These are phyloP conservation scores for Avena insularis DNA, from an alignment of 176 grass and related monocot genomes.

Conservation along the genomic window DNA sequence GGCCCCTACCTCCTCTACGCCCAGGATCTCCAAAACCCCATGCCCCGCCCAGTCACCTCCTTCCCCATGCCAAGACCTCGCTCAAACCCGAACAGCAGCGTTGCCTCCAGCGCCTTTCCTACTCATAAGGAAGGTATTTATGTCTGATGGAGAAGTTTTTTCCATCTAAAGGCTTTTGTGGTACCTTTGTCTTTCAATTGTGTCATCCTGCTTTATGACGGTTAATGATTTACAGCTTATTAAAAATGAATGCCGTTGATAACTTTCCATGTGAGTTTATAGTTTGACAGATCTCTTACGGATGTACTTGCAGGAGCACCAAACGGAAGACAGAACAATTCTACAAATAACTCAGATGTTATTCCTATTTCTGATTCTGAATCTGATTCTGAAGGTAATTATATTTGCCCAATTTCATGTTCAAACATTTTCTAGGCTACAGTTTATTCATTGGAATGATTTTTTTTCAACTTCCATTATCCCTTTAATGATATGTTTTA, in stretches of 20 bases:
- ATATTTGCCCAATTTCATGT: neutral
- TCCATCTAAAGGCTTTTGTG: slow-evolving; percentile 11
- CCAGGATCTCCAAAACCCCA: slow-evolving; percentile 44
- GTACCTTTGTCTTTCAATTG: slow-evolving; percentile 1
- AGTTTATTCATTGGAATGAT: slow-evolving; percentile 19
- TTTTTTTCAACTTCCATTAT: neutral
- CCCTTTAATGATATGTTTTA: slow-evolving; percentile 20
- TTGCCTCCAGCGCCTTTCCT: neutral
- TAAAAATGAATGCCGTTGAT: slow-evolving; percentile 12
- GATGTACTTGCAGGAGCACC: slow-evolving; percentile 21
- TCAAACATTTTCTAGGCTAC: slow-evolving; percentile 30
- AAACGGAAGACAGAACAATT: slow-evolving; percentile 34
- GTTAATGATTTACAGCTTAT: slow-evolving; percentile 19
- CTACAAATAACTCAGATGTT: neutral
- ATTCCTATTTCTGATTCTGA: slow-evolving; percentile 56
- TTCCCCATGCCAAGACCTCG: slow-evolving; percentile 54
- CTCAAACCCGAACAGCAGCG: neutral
- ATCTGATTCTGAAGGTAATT: slow-evolving; percentile 78
- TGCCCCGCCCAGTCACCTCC: slow-evolving; percentile 52
- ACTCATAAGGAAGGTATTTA: neutral
- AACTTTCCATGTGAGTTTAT: neutral
- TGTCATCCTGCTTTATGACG: slow-evolving; percentile 30
- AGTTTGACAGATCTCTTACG: slow-evolving; percentile 6
- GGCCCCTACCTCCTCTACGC: slow-evolving; percentile 69
- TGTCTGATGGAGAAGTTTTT: neutral